Conservation (phyloP, 352 stramenopile species). For the Globisporangium carolinianum region DNA sequence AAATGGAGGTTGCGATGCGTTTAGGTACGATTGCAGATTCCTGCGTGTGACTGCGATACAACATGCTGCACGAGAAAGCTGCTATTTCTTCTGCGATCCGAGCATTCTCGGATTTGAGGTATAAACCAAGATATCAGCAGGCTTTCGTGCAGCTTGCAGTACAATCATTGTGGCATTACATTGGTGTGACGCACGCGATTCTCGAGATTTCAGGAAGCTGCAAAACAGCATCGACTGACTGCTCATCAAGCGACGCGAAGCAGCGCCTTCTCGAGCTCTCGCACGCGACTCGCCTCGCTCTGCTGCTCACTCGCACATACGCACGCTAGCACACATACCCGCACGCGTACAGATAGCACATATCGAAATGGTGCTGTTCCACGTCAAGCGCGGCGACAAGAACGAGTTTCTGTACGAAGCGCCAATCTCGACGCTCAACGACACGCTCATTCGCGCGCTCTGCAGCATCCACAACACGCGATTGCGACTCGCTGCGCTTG, state of each 20-base stretch:
- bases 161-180: no score
- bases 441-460: slow-evolving; percentile 80
- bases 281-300: no score
- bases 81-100: no score
- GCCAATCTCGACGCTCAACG: slow-evolving; percentile 60
- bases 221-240: background rate
- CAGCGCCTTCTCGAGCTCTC: background rate
- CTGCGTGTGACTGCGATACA: no score
- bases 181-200: no score
- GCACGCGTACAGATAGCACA: no score
- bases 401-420: slow-evolving; percentile 91
- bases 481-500: slow-evolving; percentile 61
- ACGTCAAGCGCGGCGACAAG: slow-evolving; percentile 83
- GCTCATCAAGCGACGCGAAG: background rate
- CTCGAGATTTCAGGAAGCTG: background rate
- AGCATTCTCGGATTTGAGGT: no score
- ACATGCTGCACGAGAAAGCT: no score
- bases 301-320: background rate
- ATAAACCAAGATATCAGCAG: no score
- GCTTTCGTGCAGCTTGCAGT: no score
- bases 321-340: background rate
- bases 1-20: no score
- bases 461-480: slow-evolving; percentile 81
- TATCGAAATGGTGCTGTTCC: slow-evolving; percentile 77
- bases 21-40: no score